Conservation (phyloP, 768 basidiomycete genomes). For the Cubamyces sp. region DNA sequence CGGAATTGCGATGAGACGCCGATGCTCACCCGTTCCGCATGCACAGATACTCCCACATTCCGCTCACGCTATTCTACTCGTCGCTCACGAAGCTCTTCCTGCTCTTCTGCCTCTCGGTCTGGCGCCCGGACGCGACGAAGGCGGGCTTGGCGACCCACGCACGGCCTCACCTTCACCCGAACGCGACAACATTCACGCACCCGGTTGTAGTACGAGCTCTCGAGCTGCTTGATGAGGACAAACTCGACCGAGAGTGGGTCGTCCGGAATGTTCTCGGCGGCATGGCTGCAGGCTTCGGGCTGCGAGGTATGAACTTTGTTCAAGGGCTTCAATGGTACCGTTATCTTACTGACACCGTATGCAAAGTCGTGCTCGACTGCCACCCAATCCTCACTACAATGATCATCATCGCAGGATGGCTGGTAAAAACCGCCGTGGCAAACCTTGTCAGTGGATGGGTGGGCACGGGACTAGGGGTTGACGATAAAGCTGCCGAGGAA, state of each 20-base stretch:
- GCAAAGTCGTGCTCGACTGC: conserved; percentile 73
- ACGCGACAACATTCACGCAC: conserved; percentile 36
- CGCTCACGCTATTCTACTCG: conserved; percentile 81
- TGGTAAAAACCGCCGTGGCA: conserved; percentile 65
- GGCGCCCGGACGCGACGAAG: conserved; percentile 53
- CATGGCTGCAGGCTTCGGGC: conserved; percentile 84
- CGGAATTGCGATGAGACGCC: background rate
- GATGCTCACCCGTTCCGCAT: background rate
- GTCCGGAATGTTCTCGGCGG: conserved; percentile 84
- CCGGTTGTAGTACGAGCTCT: conserved; percentile 47
- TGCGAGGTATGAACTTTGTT: conserved; percentile 60
- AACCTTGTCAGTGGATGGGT: conserved; percentile 69
- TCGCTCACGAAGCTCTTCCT: conserved; percentile 85
- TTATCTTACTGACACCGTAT: conserved; percentile 1
- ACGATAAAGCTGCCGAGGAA: conserved; percentile 57
- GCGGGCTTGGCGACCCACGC: conserved; percentile 15
- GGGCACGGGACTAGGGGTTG: conserved; percentile 40
- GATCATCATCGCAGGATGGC: conserved; percentile 79
- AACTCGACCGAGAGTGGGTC: conserved; percentile 81
- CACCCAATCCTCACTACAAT: conserved; percentile 74
- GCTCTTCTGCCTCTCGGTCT: conserved; percentile 80
- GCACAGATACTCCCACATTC: conserved; percentile 68
- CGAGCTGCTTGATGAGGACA: conserved; percentile 69
- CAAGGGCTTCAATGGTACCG: background rate
- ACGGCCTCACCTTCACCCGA: conserved; percentile 23